A percentile compares a stretch with the other conserved stretches of the same genome.
Evolutionary conservation across 306 rosid species (phyloP).

Genomic region (Quercus cerris): DNA sequence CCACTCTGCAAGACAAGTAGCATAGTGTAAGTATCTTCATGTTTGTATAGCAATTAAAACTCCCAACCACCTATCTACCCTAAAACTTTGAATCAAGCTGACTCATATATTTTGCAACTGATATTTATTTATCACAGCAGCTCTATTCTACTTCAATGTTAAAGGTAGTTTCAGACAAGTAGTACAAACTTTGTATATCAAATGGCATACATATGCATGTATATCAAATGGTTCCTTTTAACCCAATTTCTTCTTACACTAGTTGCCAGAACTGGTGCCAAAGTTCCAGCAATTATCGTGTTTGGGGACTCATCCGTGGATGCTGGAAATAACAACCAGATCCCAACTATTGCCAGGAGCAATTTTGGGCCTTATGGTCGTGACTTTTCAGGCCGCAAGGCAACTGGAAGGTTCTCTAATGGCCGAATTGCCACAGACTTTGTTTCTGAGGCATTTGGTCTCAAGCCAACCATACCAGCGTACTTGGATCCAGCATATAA

Average conservation of each 20-base stretch:
- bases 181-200: background rate
- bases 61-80: slow-evolving; percentile 53
- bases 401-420: slow-evolving; percentile 85
- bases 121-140: slow-evolving; percentile 33
- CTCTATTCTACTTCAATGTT: background rate
- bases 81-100: slow-evolving; percentile 19
- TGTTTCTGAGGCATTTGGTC: slow-evolving; percentile 61
- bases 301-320: slow-evolving; percentile 93
- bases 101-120: slow-evolving; percentile 25
- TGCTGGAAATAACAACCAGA: slow-evolving; percentile 90
- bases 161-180: slow-evolving; percentile 1
- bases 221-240: slow-evolving; percentile 24
- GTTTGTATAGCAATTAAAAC: slow-evolving; percentile 26
- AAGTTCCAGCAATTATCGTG: slow-evolving; percentile 66
- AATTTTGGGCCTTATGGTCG: slow-evolving; percentile 91
- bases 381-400: slow-evolving; percentile 62
- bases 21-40: background rate
- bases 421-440: slow-evolving; percentile 81
- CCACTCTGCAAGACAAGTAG: background rate
- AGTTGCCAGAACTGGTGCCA: slow-evolving; percentile 15
- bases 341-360: slow-evolving; percentile 79
- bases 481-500: slow-evolving; percentile 77
- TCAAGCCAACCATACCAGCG: slow-evolving; percentile 59
- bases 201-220: slow-evolving; percentile 9
- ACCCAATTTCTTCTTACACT: slow-evolving; percentile 15